These are phyloP conservation scores for Cordyceps fumosorosea DNA, from an alignment of 2,329 filamentous ascomycete genomes.

Conservation along the genomic window DNA sequence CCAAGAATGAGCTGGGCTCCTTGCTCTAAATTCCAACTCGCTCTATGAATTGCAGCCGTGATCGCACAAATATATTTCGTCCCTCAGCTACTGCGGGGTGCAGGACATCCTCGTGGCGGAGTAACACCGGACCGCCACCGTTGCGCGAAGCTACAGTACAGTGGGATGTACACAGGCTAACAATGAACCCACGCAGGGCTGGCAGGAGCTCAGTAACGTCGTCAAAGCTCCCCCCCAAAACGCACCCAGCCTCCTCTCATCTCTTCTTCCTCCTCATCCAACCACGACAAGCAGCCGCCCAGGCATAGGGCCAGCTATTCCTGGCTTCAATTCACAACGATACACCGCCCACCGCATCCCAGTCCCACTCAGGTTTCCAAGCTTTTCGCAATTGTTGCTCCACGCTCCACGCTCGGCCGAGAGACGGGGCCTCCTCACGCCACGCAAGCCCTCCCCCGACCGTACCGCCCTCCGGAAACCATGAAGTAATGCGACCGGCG, in stretches of 20 bases:
- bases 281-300: constrained; percentile 2
- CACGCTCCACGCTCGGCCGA: background rate
- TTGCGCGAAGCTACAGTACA: background rate
- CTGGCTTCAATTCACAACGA: background rate
- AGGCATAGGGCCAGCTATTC: background rate
- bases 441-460: background rate
- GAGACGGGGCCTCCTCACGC: background rate
- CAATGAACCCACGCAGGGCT: no score
- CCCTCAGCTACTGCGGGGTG: background rate
- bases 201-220: background rate
- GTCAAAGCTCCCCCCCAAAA: background rate
- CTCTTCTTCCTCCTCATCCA: background rate
- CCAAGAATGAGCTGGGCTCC: no score
- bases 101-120: background rate
- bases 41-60: no score
- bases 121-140: constrained; percentile 6
- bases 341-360: background rate
- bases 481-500: constrained; percentile 7
- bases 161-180: background rate
- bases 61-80: no score
- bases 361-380: no score
- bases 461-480: background rate
- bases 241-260: background rate
- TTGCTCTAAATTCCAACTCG: background rate
- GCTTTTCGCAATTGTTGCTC: background rate